Evolutionary conservation across 805 yeast genomes (phyloP).

Genomic region (Yarrowia yakushimensis): DNA sequence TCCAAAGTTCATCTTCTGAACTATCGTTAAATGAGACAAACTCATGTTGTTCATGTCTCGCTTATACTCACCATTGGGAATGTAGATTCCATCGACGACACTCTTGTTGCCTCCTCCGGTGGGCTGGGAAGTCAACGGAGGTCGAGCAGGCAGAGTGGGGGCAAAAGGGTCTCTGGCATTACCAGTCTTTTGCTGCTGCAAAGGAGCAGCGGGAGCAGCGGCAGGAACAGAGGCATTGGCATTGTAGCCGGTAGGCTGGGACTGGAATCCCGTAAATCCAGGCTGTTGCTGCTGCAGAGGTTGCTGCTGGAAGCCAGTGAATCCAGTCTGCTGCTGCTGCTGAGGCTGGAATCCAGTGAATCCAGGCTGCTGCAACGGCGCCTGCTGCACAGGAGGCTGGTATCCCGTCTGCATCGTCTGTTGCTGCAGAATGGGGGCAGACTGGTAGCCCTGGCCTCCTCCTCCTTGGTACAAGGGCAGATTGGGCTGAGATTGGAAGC

Average conservation of each 20-base stretch:
- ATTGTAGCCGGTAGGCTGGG: slow-evolving; percentile 36
- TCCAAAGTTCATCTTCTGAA: too few species aligned
- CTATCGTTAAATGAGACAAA: too few species aligned
- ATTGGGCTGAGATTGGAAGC: slow-evolving; percentile 26
- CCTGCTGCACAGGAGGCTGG: not conserved
- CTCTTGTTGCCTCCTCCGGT: slow-evolving; percentile 27
- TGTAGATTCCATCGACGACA: slow-evolving; percentile 17
- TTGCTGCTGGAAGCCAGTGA: slow-evolving; percentile 27
- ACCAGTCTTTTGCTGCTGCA: slow-evolving; percentile 23
- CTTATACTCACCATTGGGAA: slow-evolving; percentile 15
- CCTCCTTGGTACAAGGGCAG: slow-evolving; percentile 24
- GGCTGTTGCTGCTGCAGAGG: slow-evolving; percentile 20
- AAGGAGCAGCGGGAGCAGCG: slow-evolving; percentile 1
- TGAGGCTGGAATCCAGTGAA: slow-evolving; percentile 3
- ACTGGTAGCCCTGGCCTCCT: slow-evolving; percentile 22
- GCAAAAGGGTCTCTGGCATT: slow-evolving; percentile 23
- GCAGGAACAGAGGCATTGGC: slow-evolving; percentile 19
- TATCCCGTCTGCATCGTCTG: slow-evolving; percentile 1
- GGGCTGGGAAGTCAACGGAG: slow-evolving; percentile 27
- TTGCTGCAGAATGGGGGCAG: slow-evolving; percentile 25
- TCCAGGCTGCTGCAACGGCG: slow-evolving; percentile 2
- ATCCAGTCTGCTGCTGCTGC: slow-evolving; percentile 11
- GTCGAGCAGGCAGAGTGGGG: slow-evolving; percentile 17
- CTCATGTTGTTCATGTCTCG: not conserved
- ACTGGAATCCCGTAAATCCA: not conserved